These are phyloP conservation scores for Fistulinella prunicolor DNA, from an alignment of 768 basidiomycete species.

Conservation along the genomic window DNA sequence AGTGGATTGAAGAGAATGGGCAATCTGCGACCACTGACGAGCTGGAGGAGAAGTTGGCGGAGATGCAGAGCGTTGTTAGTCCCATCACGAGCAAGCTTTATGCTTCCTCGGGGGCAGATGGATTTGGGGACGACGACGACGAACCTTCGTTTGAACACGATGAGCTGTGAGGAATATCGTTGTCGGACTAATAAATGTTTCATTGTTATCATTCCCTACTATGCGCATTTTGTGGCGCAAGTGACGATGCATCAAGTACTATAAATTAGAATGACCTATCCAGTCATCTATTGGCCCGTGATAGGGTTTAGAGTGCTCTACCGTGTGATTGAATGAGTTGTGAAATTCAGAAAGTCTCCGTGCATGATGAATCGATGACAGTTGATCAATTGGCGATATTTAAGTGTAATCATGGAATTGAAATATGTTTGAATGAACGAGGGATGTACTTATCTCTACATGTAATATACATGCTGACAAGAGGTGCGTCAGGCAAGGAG, in stretches of 20 bases:
- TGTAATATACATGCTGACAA: conserved; percentile 4
- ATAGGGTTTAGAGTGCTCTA: not conserved
- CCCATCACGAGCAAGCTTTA: conserved; percentile 88
- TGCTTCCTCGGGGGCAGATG: conserved; percentile 39
- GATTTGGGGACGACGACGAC: conserved; percentile 43
- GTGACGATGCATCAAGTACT: conserved; percentile 1
- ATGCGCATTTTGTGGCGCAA: not conserved
- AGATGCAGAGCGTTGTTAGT: conserved; percentile 71
- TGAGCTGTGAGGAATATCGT: conserved; percentile 42
- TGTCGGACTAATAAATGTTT: conserved; percentile 1
- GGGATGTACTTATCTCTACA: conserved; percentile 2
- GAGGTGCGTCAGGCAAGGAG: not conserved
- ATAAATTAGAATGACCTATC: conserved; percentile 18
- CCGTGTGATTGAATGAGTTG: too few species aligned
- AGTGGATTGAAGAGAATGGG: conserved; percentile 90
- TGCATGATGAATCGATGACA: too few species aligned
- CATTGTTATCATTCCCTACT: conserved; percentile 9
- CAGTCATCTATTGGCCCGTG: not conserved
- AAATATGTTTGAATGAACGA: not conserved
- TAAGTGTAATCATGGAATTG: not conserved
- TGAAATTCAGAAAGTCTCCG: too few species aligned
- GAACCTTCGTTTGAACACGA: conserved; percentile 48
- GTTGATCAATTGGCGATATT: too few species aligned
- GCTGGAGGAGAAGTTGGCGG: conserved; percentile 83
- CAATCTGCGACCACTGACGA: conserved; percentile 77